Percentiles rank a stretch among this genome's conserved stretches.
phyloP scores from a whole-genome alignment of 495 filamentous ascomycete genomes.

The Penicillium roqueforti region DNA sequence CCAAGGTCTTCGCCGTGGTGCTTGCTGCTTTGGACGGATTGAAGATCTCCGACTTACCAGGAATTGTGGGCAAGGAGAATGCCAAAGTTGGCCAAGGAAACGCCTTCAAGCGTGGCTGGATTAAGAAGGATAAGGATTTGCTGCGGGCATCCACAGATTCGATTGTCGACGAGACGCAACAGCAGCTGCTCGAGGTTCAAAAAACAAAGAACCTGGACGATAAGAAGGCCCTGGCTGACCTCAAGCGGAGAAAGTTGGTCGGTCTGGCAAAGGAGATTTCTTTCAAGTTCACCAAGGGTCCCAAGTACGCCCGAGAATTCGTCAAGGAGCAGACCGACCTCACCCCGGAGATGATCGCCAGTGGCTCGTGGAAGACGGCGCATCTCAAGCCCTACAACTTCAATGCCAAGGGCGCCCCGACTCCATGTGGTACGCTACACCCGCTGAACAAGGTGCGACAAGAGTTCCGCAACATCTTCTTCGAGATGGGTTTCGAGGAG shows the following conservation, averaged over 20 bases:
- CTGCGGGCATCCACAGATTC: constrained; percentile 55
- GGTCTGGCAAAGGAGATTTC: constrained; percentile 75
- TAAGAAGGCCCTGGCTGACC: constrained; percentile 66
- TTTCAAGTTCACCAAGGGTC: constrained; percentile 77
- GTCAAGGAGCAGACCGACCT: constrained; percentile 93
- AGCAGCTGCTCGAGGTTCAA: constrained; percentile 67
- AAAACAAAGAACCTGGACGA: constrained; percentile 63
- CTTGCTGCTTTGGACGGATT: constrained; percentile 71
- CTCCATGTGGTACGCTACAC: constrained; percentile 81
- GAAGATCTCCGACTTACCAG: constrained; percentile 72
- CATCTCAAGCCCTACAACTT: constrained; percentile 98
- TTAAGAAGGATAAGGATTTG: constrained; percentile 76
- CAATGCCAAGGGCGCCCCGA: constrained; percentile 77
- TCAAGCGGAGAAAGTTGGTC: constrained; percentile 87
- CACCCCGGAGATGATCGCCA: constrained; percentile 85
- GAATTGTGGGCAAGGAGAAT: constrained; percentile 74
- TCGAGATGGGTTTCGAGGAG: constrained; percentile 62
- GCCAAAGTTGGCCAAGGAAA: constrained; percentile 91
- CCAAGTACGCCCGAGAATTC: constrained; percentile 80
- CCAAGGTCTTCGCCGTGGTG: constrained; percentile 86
- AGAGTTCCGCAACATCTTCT: constrained; percentile 96
- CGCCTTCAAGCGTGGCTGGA: constrained; percentile 96
- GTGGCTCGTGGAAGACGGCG: constrained; percentile 63
- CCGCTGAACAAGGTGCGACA: constrained; percentile 90
- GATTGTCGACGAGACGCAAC: constrained; percentile 73